A percentile compares a stretch with the other conserved stretches of the same genome.
These are phyloP conservation scores for Amesomyces nigricolor DNA, from an alignment of 2,329 filamentous ascomycete species.

Conservation along the genomic window DNA sequence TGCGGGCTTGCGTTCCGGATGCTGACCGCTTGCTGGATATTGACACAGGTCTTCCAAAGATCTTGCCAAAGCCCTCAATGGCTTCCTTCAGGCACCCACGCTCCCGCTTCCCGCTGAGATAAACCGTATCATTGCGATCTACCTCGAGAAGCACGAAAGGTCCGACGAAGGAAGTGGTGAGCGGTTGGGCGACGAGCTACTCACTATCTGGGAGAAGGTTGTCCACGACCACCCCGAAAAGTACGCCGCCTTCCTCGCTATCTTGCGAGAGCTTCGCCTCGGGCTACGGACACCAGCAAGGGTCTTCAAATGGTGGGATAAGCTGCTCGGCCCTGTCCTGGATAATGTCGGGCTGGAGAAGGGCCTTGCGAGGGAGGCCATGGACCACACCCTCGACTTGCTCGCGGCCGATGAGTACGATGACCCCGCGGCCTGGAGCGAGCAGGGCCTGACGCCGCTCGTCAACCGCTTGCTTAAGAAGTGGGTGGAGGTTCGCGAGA, in stretches of 20 bases:
- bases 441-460: conserved; percentile 42
- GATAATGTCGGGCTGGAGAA: conserved; percentile 56
- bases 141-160: conserved; percentile 61
- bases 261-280: conserved; percentile 59
- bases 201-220: conserved; percentile 59
- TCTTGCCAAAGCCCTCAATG: conserved; percentile 51
- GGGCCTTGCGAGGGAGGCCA: conserved; percentile 57
- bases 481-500: conserved; percentile 49
- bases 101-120: conserved; percentile 64
- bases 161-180: conserved; percentile 65
- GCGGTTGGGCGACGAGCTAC: conserved; percentile 67
- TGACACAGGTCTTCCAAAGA: conserved; percentile 52
- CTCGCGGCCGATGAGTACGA: conserved; percentile 58
- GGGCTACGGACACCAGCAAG: conserved; percentile 58
- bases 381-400: conserved; percentile 59
- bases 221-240: conserved; percentile 52
- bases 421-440: conserved; percentile 41
- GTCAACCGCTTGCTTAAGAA: conserved; percentile 50
- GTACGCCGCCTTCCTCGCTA: conserved; percentile 62
- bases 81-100: conserved; percentile 43
- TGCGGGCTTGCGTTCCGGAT: background rate
- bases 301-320: conserved; percentile 67
- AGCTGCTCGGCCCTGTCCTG: conserved; percentile 50
- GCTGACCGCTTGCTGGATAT: background rate
- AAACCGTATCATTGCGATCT: conserved; percentile 55